A percentile compares a stretch with the other conserved stretches of the same genome.
These are phyloP conservation scores for Linderniella brevidens DNA, from an alignment of 257 asterid species.

Conservation along the genomic window DNA sequence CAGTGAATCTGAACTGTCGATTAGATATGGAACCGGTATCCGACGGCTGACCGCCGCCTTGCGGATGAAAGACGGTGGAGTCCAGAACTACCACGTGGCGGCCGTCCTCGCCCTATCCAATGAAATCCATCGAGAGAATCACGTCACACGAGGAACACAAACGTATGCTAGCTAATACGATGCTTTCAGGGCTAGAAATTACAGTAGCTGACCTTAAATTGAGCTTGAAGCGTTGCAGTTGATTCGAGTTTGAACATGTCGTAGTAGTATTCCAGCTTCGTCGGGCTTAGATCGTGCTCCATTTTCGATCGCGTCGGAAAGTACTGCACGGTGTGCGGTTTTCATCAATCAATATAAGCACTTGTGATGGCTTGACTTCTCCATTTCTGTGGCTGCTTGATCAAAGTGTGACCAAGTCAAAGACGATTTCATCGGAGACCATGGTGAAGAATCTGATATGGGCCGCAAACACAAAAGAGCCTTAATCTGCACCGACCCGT, in stretches of 20 bases:
- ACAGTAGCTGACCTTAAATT: constrained; percentile 26
- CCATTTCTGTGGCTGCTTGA: no score
- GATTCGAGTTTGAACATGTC: constrained; percentile 53
- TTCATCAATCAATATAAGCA: no score
- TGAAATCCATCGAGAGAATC: constrained; percentile 10
- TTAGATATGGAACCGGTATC: constrained; percentile 53
- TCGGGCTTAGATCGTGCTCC: constrained; percentile 36
- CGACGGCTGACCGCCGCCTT: constrained; percentile 92
- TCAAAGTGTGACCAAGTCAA: no score
- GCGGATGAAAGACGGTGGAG: constrained; percentile 73
- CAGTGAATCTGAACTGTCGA: constrained; percentile 29
- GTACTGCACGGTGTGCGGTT: no score
- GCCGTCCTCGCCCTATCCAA: constrained; percentile 34
- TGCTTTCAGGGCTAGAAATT: not conserved
- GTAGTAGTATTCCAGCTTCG: constrained; percentile 41
- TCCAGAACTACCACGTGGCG: constrained; percentile 39
- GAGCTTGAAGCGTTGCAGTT: constrained; percentile 26
- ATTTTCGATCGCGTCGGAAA: constrained; percentile 7
- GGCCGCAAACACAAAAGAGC: no score
- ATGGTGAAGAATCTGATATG: no score
- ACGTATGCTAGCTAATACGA: not conserved
- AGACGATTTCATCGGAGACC: no score
- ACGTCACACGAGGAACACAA: no score
- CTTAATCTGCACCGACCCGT: no score
- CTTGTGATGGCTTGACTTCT: no score